A percentile compares a stretch with the other conserved stretches of the same genome.
phyloP scores from a whole-genome alignment of 345 rosid species.

The Gossypium australe region DNA sequence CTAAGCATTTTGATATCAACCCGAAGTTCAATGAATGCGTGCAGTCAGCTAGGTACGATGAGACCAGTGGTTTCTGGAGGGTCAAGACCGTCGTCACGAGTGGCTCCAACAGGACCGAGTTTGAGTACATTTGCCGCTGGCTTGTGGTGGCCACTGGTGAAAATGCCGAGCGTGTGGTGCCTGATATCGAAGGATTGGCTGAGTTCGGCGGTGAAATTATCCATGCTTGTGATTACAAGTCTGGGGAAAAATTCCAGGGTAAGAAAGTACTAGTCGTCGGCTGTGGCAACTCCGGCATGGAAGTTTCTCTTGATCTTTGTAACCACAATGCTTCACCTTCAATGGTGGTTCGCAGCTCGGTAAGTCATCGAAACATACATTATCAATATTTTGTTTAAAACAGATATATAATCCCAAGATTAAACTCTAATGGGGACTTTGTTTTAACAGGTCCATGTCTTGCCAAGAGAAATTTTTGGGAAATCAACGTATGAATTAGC shows the following conservation, averaged over 20 bases:
- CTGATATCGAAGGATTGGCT: constrained; percentile 62
- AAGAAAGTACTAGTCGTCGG: constrained; percentile 84
- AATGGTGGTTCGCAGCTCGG: constrained; percentile 85
- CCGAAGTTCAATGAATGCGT: constrained; percentile 83
- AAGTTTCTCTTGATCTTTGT: constrained; percentile 82
- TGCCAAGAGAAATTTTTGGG: constrained; percentile 77
- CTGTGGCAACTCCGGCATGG: constrained; percentile 98
- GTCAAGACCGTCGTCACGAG: constrained; percentile 49
- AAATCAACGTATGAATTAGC: constrained; percentile 68
- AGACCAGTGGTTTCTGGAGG: constrained; percentile 76
- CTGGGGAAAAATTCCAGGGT: constrained; percentile 60
- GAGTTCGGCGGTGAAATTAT: constrained; percentile 67
- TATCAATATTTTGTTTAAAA: neutral
- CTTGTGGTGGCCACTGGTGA: constrained; percentile 96
- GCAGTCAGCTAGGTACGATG: constrained; percentile 69
- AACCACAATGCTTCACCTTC: constrained; percentile 64
- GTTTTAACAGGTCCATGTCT: constrained; percentile 63
- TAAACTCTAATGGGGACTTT: constrained; percentile 3
- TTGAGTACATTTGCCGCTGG: constrained; percentile 87
- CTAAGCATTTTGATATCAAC: constrained; percentile 50
- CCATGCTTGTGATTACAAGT: constrained; percentile 74
- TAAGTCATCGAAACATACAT: constrained; percentile 40
- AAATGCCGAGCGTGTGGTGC: constrained; percentile 74
- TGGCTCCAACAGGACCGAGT: constrained; percentile 43
- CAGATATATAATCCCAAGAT: neutral